A percentile compares a stretch with the other conserved stretches of the same genome.
Conservation (phyloP, 805 yeast species). For the Metschnikowia vanudenii region DNA sequence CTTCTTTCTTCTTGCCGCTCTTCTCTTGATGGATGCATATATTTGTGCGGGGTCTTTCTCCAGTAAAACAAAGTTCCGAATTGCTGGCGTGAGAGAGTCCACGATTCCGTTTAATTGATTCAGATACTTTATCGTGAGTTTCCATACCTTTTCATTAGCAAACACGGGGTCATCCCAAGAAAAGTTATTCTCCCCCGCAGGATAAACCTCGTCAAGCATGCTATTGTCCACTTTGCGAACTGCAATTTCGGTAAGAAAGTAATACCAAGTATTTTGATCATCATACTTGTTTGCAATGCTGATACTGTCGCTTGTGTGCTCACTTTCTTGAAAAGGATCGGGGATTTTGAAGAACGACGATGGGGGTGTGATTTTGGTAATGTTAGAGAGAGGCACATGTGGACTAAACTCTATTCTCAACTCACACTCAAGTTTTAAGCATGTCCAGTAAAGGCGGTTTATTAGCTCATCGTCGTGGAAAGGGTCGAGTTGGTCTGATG, state of each 20-base stretch:
- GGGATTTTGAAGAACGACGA: constrained; percentile 33
- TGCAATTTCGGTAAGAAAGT: constrained; percentile 39
- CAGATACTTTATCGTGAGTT: constrained; percentile 29
- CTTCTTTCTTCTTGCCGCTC: constrained; percentile 19
- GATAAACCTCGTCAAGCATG: constrained; percentile 33
- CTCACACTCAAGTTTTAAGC: constrained; percentile 39
- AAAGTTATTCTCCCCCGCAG: neutral
- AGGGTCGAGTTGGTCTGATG: neutral
- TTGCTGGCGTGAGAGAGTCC: constrained; percentile 34
- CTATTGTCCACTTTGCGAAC: constrained; percentile 39
- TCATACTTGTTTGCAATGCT: constrained; percentile 25
- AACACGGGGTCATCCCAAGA: constrained; percentile 30
- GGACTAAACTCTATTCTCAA: constrained; percentile 36
- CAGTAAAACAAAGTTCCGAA: constrained; percentile 32
- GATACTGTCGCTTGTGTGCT: constrained; percentile 25
- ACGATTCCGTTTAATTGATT: constrained; percentile 40
- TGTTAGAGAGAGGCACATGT: constrained; percentile 31
- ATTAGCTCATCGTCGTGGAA: constrained; percentile 18
- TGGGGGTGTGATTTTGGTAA: constrained; percentile 32
- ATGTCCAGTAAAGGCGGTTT: constrained; percentile 37
- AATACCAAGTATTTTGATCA: constrained; percentile 37
- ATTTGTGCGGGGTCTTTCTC: constrained; percentile 33
- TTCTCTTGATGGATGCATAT: constrained; percentile 26
- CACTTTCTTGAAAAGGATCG: constrained; percentile 20
- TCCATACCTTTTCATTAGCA: constrained; percentile 25